These are phyloP conservation scores for Russula sp. DNA, from an alignment of 768 basidiomycete species.

Conservation along the genomic window DNA sequence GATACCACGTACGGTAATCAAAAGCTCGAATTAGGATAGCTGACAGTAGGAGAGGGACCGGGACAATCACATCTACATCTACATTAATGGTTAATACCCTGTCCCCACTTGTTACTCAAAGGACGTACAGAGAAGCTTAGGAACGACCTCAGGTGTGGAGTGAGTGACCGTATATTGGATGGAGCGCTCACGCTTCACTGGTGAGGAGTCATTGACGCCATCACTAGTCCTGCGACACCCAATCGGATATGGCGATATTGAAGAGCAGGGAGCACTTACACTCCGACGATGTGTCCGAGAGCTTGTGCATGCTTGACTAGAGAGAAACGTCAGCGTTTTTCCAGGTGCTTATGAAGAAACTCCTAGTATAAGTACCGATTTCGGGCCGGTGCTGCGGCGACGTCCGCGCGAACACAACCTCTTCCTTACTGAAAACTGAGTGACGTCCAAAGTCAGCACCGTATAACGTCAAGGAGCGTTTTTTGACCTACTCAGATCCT, in stretches of 20 bases:
- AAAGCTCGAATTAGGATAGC: slow-evolving; percentile 65
- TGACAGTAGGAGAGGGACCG: slow-evolving; percentile 57
- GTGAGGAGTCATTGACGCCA: slow-evolving; percentile 68
- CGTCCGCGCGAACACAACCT: slow-evolving; percentile 68
- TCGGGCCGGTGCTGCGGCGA: slow-evolving; percentile 69
- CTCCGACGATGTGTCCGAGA: slow-evolving; percentile 64
- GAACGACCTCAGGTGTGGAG: slow-evolving; percentile 63
- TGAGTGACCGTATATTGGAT: slow-evolving; percentile 66
- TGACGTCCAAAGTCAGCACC: not conserved
- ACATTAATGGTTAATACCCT: not conserved
- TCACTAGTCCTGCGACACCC: slow-evolving; percentile 49
- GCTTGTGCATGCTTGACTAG: slow-evolving; percentile 66
- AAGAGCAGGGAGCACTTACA: slow-evolving; percentile 39
- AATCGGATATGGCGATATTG: slow-evolving; percentile 4
- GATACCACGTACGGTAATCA: slow-evolving; percentile 48
- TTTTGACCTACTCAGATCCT: slow-evolving; percentile 58
- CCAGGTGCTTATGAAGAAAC: not conserved
- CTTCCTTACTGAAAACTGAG: slow-evolving; percentile 58
- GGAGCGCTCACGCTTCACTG: slow-evolving; percentile 64
- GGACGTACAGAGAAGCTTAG: slow-evolving; percentile 55
- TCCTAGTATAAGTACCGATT: slow-evolving; percentile 42
- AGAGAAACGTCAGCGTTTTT: not conserved
- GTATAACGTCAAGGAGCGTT: not conserved
- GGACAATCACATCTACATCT: slow-evolving; percentile 54
- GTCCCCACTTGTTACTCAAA: not conserved